phyloP scores from a whole-genome alignment of 1,139 yeast genomes.

The Suzukiozyma palmioleophila region DNA sequence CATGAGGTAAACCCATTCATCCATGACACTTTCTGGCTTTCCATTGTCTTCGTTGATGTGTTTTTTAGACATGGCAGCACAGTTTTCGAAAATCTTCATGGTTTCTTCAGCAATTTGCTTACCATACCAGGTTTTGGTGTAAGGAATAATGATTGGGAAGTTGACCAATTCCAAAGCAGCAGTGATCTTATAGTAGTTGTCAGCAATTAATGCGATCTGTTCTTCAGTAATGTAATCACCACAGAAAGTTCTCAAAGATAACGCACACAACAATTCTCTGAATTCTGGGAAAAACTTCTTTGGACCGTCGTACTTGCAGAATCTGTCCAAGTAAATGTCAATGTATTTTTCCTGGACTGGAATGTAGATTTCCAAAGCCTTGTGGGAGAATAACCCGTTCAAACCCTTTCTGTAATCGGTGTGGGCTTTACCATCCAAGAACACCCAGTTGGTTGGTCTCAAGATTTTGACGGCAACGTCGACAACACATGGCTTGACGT shows the following conservation, averaged over 20 bases:
- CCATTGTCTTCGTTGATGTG: slow-evolving; percentile 73
- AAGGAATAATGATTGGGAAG: slow-evolving; percentile 94
- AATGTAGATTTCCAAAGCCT: slow-evolving; percentile 77
- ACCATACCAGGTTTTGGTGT: slow-evolving; percentile 97
- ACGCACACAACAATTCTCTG: slow-evolving; percentile 93
- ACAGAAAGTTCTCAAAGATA: slow-evolving; percentile 88
- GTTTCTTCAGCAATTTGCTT: slow-evolving; percentile 89
- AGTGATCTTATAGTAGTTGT: slow-evolving; percentile 84
- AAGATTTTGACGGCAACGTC: slow-evolving; percentile 92
- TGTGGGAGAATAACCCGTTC: slow-evolving; percentile 81
- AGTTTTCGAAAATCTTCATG: slow-evolving; percentile 81
- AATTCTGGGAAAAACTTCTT: slow-evolving; percentile 83
- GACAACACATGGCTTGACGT: slow-evolving; percentile 94
- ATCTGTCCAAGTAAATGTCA: slow-evolving; percentile 72
- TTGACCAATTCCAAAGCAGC: slow-evolving; percentile 95
- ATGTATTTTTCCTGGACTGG: slow-evolving; percentile 81
- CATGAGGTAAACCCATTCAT: slow-evolving; percentile 90
- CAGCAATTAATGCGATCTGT: slow-evolving; percentile 82
- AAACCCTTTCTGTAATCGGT: slow-evolving; percentile 87
- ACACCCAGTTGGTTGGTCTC: slow-evolving; percentile 96
- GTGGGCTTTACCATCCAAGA: slow-evolving; percentile 92
- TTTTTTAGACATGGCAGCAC: slow-evolving; percentile 83
- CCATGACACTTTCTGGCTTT: slow-evolving; percentile 83
- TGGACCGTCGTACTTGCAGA: slow-evolving; percentile 58
- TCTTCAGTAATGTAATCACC: slow-evolving; percentile 92